Evolutionary conservation across 2,329 filamentous ascomycete genomes (phyloP), one percentile per base, ranked within the genome.

Genomic region (Teratosphaeriaceae sp.): DNA sequence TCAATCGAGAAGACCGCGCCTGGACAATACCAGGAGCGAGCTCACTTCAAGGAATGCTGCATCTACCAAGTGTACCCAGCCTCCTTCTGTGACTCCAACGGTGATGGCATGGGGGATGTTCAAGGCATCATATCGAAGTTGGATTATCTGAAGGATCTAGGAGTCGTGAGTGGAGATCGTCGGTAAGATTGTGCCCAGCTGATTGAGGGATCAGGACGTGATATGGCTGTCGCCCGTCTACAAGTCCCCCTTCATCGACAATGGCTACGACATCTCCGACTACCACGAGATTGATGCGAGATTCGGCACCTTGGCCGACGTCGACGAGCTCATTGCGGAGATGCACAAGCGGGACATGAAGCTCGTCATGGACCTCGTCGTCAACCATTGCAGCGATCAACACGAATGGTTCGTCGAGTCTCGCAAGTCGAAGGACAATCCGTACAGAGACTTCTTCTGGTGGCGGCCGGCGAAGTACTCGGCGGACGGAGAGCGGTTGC

Each of bases 61-160:
- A 61, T 67, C 31, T 68, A 68, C 42, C 58, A 68, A 49, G 62
- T 69, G 36, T 70, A 68, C 47, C 66, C 66, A 2, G 62, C 62
- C 5, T 59, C 54, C 20, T 73, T 71, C 53, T 61, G 64, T 46
- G 69, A 73, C 53, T 70, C 71, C 43, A 75, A 78, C 44, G 70
- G 69, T 31, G 74, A 77, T 54, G 76, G 80, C 40, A 66, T 75
- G 51, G 78, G 79, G 8, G 74, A 81, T 50, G 62, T 85, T 13
- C 71, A 68, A 6, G 80, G 80, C n/a, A 75, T 83, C 43, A 73
- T 74, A 9, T 71, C 72, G 20, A 76, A 79, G 49, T 65, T 84
- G 2, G 71, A 78, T 54, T 81, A 83, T 55, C 66, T 83, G 29
- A 66, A 75, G 56, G 60, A 63, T 1, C 63, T 85, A 0, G 80